Evolutionary conservation across 176 grass and related monocot genomes (phyloP), one percentile per base, ranked within the genome.

Genomic region (Carex scoparia): DNA sequence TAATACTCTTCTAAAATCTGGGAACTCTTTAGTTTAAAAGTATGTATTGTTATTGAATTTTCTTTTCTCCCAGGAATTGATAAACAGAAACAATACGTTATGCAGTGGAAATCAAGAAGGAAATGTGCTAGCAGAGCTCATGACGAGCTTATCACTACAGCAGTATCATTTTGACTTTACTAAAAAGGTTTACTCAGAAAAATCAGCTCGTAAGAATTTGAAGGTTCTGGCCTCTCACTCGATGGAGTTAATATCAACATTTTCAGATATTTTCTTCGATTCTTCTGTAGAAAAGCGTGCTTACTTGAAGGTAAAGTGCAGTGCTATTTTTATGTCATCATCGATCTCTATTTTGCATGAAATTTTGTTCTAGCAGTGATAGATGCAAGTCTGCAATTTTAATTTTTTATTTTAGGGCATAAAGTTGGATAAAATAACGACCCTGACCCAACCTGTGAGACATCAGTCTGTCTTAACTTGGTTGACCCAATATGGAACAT

Each of bases 281-380:
- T 89, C 92, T 48, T 81, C 94, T 68, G 72, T 78, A 65, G 95
- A 94, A 87, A 98, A 98, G 65, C 92, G 83, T 89, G 80, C 63
- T 80, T 44, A 90, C 84, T 85, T 98, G 69, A 94, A 92, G 95
- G 95, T 98, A 67, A 76, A 63, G 73, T 44, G 55, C 58, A 69
- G 35, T 81, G 75, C 14, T 75, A 68, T 57, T 3, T 63, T 64
- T 66, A 73, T 72, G 9, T 82, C 61, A n/a, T 86, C 38, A 65
- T 69, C 5, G 14, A 77, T 77, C 73, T 77, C 44, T 77, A 27
- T 56, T 63, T 44, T 37, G 23, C 10, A 49, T 84, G n/a, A 27
- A 42, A 11, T 64, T 63, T 64, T 48, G 18, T 65, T 19, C 61
- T 62, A 46, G 16, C 14, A 11, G 53, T 82, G 28, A 69, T 53